phyloP scores from a whole-genome alignment of 2,329 filamentous ascomycete genomes.

The Lasiodiplodia sp. region DNA sequence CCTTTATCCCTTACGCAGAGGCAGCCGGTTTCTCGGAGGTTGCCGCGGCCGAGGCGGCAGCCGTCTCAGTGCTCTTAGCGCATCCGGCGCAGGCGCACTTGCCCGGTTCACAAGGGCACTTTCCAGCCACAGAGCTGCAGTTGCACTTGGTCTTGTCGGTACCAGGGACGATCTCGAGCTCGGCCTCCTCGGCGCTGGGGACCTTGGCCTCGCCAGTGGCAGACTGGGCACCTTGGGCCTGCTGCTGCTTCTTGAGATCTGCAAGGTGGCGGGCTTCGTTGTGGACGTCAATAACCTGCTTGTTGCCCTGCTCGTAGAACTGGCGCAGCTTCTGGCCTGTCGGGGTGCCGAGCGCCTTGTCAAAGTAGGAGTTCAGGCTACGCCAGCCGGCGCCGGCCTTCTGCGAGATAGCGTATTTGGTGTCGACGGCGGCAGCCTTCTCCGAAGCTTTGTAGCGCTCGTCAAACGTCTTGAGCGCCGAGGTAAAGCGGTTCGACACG shows the following conservation, averaged over 20 bases:
- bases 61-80: constrained; percentile 52
- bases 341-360: constrained; percentile 86
- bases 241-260: constrained; percentile 73
- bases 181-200: constrained; percentile 43
- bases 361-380: constrained; percentile 87
- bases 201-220: constrained; percentile 41
- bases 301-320: constrained; percentile 85
- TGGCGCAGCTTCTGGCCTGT: constrained; percentile 86
- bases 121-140: constrained; percentile 55
- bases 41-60: constrained; percentile 8
- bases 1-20: not conserved
- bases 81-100: constrained; percentile 57
- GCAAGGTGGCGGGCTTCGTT: constrained; percentile 87
- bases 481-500: constrained; percentile 80
- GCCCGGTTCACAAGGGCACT: constrained; percentile 52
- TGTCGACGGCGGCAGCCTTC: constrained; percentile 82
- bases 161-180: constrained; percentile 48
- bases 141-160: constrained; percentile 57
- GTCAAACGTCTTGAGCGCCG: constrained; percentile 79
- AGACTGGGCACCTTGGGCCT: constrained; percentile 40
- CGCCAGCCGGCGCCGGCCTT: constrained; percentile 72
- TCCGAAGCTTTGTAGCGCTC: constrained; percentile 86
- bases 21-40: constrained; percentile 21
- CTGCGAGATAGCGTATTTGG: constrained; percentile 80
- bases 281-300: constrained; percentile 94